Evolutionary conservation across 495 filamentous ascomycete genomes (phyloP).

Genomic region (Penicillium manginii): DNA sequence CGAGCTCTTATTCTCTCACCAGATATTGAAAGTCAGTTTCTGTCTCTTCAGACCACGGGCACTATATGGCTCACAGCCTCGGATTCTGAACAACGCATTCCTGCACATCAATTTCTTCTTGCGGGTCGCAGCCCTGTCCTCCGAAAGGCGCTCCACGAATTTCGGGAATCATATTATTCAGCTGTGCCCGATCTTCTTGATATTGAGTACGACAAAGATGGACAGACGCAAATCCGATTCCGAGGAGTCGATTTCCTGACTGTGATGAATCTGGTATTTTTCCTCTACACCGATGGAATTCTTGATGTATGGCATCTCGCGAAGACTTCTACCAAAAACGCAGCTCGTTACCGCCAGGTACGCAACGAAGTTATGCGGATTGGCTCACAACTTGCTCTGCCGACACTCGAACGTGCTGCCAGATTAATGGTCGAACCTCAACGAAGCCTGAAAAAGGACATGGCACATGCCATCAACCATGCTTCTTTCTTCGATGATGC

Average conservation of each 20-base stretch:
- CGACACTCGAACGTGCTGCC: conserved; percentile 71
- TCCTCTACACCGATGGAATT: conserved; percentile 77
- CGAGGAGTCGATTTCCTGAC: conserved; percentile 72
- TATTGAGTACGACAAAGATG: conserved; percentile 55
- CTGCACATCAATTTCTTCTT: conserved; percentile 82
- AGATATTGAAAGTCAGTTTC: conserved; percentile 61
- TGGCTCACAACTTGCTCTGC: conserved; percentile 67
- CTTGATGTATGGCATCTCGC: conserved; percentile 84
- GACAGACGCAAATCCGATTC: conserved; percentile 59
- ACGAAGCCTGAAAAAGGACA: conserved; percentile 65
- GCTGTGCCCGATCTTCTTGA: conserved; percentile 61
- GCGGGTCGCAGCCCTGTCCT: conserved; percentile 72
- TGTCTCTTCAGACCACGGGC: conserved; percentile 32
- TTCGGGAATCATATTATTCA: conserved; percentile 47
- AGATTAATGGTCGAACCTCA: conserved; percentile 70
- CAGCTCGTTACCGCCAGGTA: conserved; percentile 72
- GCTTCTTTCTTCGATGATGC: conserved; percentile 70
- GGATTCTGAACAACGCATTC: conserved; percentile 67
- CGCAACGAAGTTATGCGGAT: conserved; percentile 82
- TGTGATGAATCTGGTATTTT: conserved; percentile 76
- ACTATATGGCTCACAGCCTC: conserved; percentile 58
- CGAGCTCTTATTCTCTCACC: conserved; percentile 53
- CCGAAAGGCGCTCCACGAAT: conserved; percentile 60
- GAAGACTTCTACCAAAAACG: conserved; percentile 61
- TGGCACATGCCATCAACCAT: conserved; percentile 68